phyloP scores from a whole-genome alignment of 2,329 filamentous ascomycete species.

The Phyllosticta capitalensis region DNA sequence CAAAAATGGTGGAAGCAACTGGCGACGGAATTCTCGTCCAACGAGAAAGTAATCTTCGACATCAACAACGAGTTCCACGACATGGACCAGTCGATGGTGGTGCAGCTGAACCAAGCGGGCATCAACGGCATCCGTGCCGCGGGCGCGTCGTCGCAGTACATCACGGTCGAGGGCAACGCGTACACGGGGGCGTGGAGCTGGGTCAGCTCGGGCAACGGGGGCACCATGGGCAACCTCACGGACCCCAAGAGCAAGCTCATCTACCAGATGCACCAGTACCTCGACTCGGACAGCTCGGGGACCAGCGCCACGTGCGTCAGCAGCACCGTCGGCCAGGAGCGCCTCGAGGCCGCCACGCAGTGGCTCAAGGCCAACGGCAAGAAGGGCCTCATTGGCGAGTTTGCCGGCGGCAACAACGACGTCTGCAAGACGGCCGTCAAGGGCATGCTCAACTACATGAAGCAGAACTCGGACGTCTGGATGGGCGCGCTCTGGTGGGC shows the following conservation, averaged over 20 bases:
- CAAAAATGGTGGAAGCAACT: constrained; percentile 26
- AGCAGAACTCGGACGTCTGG: constrained; percentile 40
- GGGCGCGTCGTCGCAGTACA: constrained; percentile 37
- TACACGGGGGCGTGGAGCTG: constrained; percentile 40
- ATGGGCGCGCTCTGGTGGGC: constrained; percentile 41
- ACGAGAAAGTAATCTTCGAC: constrained; percentile 30
- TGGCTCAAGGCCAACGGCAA: constrained; percentile 42
- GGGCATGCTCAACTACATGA: constrained; percentile 38
- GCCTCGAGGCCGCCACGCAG: constrained; percentile 36
- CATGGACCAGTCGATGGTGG: constrained; percentile 26
- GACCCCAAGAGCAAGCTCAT: constrained; percentile 38
- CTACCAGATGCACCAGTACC: constrained; percentile 50
- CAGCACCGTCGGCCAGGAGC: constrained; percentile 39
- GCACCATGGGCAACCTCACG: constrained; percentile 34
- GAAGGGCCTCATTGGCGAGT: constrained; percentile 41
- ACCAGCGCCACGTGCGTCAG: constrained; percentile 39
- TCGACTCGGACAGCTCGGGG: constrained; percentile 43
- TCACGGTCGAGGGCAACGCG: constrained; percentile 45
- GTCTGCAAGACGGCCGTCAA: constrained; percentile 38
- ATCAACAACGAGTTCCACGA: constrained; percentile 32
- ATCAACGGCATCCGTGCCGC: constrained; percentile 29
- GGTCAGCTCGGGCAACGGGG: constrained; percentile 33
- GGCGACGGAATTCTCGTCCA: constrained; percentile 21
- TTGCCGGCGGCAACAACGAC: constrained; percentile 39
- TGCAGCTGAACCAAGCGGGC: constrained; percentile 30